Base-by-base conservation (phyloP, 2,329 filamentous ascomycete species). In the Penicillium frequentans region DNA sequence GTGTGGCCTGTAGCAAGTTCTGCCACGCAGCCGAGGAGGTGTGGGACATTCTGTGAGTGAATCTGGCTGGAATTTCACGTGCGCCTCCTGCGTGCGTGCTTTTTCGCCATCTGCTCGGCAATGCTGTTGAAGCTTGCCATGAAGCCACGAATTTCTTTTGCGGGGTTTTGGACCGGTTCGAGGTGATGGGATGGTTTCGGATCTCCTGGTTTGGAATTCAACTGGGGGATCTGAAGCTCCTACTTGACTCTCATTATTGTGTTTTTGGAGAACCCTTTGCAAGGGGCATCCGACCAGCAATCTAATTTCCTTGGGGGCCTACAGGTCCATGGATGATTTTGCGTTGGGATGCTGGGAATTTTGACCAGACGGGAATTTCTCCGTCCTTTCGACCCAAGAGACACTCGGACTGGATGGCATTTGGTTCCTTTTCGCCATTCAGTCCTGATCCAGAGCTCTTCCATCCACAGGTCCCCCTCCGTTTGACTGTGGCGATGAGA, bases 1-100 rank as follows among this genome's bases (percentile, higher is more conserved):
- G 93, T 80, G 95, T 99, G 61, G 93, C 95, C 44, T 99, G 95
- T 84, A 97, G 93, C 86, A 99, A 98, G 77, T 98, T 99, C 82
- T 98, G 95, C 78, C 95, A 99, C 77, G 95, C 93, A 42, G 93
- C 93, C 44, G 95, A 99, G 78, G 95, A 99, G 75, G 89, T 89
- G 35, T 99, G 95, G 95, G 87, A 91, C 72, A 90, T 99, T 67
- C 85, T 97, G 70, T 99, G 87, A 83, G 31, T 44, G 27, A 19
- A 33, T 51, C 31, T 11, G 54, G 45, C 21, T 52, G 14, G 42
- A 59, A 54, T 56, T 47, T 37, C 42, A 54, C 55, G 55, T 49
- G 57, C 58, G 54, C 54, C 49, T 39, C 24, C 35, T 52, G 52
- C 52, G 49, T 35, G 42, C 42, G 26, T 52, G 48, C 44, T 44